These are phyloP conservation scores for Acanthamoeba royreba DNA, from an alignment of 208 protist genomes.

Conservation along the genomic window DNA sequence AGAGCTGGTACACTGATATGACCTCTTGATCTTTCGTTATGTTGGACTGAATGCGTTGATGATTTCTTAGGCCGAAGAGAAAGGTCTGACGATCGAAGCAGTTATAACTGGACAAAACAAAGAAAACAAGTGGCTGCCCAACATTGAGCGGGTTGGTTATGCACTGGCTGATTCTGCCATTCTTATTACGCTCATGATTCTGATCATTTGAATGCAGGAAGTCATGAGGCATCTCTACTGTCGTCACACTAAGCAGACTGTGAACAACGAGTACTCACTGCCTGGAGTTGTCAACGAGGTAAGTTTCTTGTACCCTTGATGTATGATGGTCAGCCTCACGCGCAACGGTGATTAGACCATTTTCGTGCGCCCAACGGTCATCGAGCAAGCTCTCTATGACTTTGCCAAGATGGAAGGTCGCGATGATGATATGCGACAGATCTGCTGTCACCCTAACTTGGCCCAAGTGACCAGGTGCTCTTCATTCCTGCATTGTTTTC, in stretches of 20 bases:
- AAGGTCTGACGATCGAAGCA: too few species aligned
- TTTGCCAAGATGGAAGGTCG: constrained; percentile 2
- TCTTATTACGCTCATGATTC: not conserved
- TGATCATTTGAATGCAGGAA: not conserved
- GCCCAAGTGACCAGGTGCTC: not conserved
- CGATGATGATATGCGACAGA: constrained; percentile 26
- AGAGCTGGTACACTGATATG: too few species aligned
- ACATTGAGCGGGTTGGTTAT: too few species aligned
- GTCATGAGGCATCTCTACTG: constrained; percentile 28
- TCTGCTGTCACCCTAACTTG: not conserved
- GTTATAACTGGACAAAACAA: too few species aligned
- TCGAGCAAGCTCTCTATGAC: not conserved
- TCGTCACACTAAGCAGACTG: not conserved
- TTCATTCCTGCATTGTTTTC: too few species aligned
- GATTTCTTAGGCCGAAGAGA: too few species aligned
- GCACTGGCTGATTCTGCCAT: too few species aligned
- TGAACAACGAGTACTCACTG: constrained; percentile 27
- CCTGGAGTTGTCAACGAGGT: not conserved
- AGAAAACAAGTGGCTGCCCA: too few species aligned
- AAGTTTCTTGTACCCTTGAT: too few species aligned
- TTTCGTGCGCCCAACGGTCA: not conserved
- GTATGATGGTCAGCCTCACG: too few species aligned
- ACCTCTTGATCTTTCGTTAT: too few species aligned
- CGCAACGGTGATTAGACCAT: not conserved
- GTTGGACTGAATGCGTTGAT: too few species aligned